Base-by-base conservation (phyloP, 2,329 filamentous ascomycete species). In the Clonostachys chloroleuca region DNA sequence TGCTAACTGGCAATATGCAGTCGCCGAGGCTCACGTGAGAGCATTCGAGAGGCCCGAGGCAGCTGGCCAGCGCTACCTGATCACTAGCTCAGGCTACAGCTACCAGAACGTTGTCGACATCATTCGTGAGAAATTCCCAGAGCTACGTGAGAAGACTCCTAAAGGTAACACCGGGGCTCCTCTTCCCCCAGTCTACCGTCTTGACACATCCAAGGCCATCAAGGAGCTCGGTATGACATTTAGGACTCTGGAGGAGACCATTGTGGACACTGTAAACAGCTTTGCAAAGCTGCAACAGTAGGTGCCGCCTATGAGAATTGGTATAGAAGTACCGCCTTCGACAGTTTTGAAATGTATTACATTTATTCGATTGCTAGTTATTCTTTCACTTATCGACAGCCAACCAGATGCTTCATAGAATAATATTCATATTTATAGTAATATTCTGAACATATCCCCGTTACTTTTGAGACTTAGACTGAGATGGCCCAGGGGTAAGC, bases 21-120 rank as follows among this genome's bases (percentile, higher is more conserved):
- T 87, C 1, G 84, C 84, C 0, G 62, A 76, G 6, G 78, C 78
- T 0, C 83, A 88, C 51, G 74, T 87, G 16, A 72, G 72, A 39
- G 36, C 20, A 81, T 82, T 0, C 67, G 80, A 43, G 64, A 80
- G 78, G 20, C 70, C 76, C 1, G 77, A 77, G 16, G 82, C 79
- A 1, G 80, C 77, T 0, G 71, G 73, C 35, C 77, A 83, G 61
- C 73, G 86, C 2, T 87, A 86, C 65, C 83, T 84, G 40, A 77
- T 82, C 0, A 75, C 64, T 13, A 56, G 59, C 9, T 59, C 56
- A 39, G 59, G 58, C 46, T 69, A 59, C 52, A 62, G 57, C 48
- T 66, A 66, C 52, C 67, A 66, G 52, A 58, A 55, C 44, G 60
- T 70, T 14, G 67, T 63, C 0, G 67, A 73, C 42, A 48, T 62